phyloP scores from a whole-genome alignment of 345 rosid species.

The Triadica sebifera region DNA sequence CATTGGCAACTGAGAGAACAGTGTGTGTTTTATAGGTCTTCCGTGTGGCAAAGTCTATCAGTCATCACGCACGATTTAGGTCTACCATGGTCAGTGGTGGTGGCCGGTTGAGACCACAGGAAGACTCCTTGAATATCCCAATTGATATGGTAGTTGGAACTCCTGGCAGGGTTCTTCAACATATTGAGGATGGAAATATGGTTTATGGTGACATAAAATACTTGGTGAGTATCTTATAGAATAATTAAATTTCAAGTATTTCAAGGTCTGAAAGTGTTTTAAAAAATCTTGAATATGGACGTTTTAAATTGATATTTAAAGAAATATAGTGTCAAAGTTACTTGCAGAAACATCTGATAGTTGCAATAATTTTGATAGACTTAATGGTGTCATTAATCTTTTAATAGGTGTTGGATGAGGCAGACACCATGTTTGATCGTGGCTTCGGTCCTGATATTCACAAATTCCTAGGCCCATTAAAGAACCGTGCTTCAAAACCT shows the following conservation, averaged over 20 bases:
- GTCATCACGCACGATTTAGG: slow-evolving; percentile 93
- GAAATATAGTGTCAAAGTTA: background rate
- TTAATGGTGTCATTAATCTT: slow-evolving; percentile 21
- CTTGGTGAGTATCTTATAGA: slow-evolving; percentile 41
- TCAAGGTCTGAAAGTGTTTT: background rate
- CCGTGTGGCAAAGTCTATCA: slow-evolving; percentile 80
- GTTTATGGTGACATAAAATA: slow-evolving; percentile 91
- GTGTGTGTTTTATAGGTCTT: slow-evolving; percentile 54
- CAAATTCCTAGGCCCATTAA: slow-evolving; percentile 79
- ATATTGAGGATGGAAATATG: slow-evolving; percentile 86
- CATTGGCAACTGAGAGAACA: slow-evolving; percentile 9
- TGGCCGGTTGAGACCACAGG: slow-evolving; percentile 80
- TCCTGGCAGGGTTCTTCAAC: slow-evolving; percentile 95
- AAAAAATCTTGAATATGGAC: background rate
- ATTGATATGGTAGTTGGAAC: slow-evolving; percentile 95
- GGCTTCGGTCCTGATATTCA: slow-evolving; percentile 96
- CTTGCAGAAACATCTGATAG: background rate
- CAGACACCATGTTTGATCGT: slow-evolving; percentile 98
- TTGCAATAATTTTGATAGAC: slow-evolving; percentile 11
- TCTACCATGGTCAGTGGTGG: slow-evolving; percentile 93
- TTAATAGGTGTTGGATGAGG: slow-evolving; percentile 91
- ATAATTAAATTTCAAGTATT: background rate
- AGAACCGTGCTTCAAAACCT: slow-evolving; percentile 63
- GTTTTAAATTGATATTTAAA: background rate
- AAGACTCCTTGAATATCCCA: slow-evolving; percentile 74